Evolutionary conservation across 306 rosid species (phyloP).

Genomic region (Acacia acuminata): DNA sequence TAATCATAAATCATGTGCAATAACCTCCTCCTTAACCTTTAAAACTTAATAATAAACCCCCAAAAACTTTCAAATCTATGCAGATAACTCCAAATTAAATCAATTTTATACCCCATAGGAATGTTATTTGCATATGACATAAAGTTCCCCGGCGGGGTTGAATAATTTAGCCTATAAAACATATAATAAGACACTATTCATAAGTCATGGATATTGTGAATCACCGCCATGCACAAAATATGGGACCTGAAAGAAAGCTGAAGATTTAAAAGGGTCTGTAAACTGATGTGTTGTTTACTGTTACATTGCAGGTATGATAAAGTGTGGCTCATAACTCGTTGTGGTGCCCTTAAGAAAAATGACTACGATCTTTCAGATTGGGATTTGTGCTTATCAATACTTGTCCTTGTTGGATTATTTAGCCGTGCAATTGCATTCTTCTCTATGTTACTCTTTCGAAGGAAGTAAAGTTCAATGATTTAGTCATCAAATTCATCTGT

Average conservation of each 20-base stretch:
- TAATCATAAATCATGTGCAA: too few relatives aligned
- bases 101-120: too few relatives aligned
- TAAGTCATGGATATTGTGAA: too few relatives aligned
- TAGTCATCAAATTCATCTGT: not conserved
- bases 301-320: conserved; percentile 68
- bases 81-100: too few relatives aligned
- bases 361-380: conserved; percentile 77
- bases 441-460: conserved; percentile 66
- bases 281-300: not conserved
- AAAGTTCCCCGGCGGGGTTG: too few relatives aligned
- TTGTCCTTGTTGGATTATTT: conserved; percentile 60
- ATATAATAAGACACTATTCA: too few relatives aligned
- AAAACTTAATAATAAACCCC: too few relatives aligned
- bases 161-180: too few relatives aligned
- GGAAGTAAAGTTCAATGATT: conserved; percentile 47
- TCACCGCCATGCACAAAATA: too few relatives aligned
- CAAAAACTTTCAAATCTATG: too few relatives aligned
- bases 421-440: conserved; percentile 65
- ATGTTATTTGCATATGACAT: too few relatives aligned
- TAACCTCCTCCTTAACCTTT: too few relatives aligned
- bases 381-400: conserved; percentile 63
- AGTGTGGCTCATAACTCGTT: conserved; percentile 90
- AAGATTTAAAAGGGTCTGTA: not conserved
- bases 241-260: not conserved
- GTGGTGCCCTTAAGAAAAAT: conserved; percentile 58